phyloP scores from a whole-genome alignment of 108 stramenopile species.

The Bacterosira constricta region DNA sequence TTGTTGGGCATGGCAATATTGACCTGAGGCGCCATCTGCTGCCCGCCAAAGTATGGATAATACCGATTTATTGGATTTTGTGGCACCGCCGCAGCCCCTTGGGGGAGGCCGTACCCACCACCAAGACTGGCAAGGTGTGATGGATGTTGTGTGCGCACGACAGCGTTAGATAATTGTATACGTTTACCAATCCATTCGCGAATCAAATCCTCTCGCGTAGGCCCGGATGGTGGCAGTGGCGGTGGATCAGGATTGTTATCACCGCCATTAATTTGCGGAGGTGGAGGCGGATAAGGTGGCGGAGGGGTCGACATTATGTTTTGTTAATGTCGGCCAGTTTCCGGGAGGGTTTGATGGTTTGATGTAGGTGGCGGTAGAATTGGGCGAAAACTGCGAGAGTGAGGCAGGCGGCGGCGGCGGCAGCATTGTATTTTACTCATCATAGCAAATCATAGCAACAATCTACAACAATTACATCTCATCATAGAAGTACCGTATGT shows the following conservation, averaged over 20 bases:
- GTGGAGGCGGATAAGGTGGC: background rate
- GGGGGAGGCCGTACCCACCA: background rate
- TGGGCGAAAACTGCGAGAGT: no score
- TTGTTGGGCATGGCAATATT: background rate
- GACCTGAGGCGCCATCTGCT: background rate
- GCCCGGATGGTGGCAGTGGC: background rate
- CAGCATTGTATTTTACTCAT: no score
- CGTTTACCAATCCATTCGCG: background rate
- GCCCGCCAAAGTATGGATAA: background rate
- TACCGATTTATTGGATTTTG: background rate
- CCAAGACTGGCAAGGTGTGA: background rate
- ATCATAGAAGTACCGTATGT: no score
- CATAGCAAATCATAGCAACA: no score
- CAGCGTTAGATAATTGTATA: background rate
- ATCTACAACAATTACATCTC: no score
- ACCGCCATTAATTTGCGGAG: background rate
- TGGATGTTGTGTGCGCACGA: no score
- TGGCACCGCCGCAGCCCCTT: background rate
- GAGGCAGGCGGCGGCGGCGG: no score
- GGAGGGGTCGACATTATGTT: no score
- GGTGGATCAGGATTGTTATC: background rate
- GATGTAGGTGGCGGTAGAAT: no score
- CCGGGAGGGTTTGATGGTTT: background rate
- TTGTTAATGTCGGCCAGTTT: no score
- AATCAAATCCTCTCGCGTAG: background rate